These are phyloP conservation scores for Phycomyces nitens DNA, from an alignment of 192 early-diverging fungal species.

Conservation along the genomic window DNA sequence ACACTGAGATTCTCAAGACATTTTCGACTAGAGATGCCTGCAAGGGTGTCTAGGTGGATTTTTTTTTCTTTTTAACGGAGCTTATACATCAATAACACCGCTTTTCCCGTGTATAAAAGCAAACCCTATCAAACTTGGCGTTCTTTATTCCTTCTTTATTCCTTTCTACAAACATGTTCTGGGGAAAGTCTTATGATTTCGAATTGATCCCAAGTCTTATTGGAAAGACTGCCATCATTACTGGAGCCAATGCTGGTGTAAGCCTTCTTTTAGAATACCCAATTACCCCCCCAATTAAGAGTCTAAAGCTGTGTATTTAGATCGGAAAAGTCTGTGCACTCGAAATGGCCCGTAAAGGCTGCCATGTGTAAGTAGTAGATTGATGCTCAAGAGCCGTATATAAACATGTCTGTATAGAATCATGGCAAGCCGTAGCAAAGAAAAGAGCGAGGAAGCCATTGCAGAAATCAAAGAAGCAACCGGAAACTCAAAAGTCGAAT, in stretches of 20 bases:
- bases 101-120: background rate
- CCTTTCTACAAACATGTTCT: constrained; percentile 9
- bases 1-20: background rate
- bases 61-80: no score
- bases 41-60: background rate
- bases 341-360: constrained; percentile 27
- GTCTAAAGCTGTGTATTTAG: no score
- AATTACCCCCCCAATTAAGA: no score
- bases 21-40: background rate
- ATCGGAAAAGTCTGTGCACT: constrained; percentile 27
- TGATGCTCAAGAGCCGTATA: background rate
- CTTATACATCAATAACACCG: no score
- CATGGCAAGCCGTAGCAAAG: constrained; percentile 15
- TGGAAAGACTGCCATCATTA: constrained; percentile 45
- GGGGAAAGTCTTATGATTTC: constrained; percentile 17
- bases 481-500: constrained; percentile 19
- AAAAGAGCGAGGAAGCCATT: constrained; percentile 8
- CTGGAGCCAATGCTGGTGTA: constrained; percentile 46
- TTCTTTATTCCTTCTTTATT: background rate
- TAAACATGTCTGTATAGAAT: background rate
- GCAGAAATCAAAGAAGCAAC: constrained; percentile 25
- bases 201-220: constrained; percentile 36
- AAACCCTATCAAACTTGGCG: background rate
- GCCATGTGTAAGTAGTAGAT: constrained; percentile 18
- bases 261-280: background rate